Conservation (phyloP, 2,329 filamentous ascomycete species). For the Paraconiothyrium sp. region DNA sequence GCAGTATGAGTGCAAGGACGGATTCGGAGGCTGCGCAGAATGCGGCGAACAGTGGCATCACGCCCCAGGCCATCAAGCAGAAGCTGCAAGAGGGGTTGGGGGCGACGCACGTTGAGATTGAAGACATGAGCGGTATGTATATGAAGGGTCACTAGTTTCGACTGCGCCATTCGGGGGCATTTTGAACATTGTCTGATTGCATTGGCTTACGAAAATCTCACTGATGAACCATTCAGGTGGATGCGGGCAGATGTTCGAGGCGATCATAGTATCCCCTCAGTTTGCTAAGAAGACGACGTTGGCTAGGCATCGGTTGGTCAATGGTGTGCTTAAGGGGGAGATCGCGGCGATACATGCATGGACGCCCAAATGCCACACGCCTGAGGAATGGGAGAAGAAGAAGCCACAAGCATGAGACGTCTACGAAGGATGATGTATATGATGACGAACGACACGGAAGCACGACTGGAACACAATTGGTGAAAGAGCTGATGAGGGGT, state of each 20-base stretch:
- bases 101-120: conserved; percentile 84
- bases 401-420: conserved; percentile 46
- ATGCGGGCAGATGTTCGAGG: conserved; percentile 76
- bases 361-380: conserved; percentile 93
- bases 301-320: conserved; percentile 86
- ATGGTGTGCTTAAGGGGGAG: conserved; percentile 82
- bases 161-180: not conserved
- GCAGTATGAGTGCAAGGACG: conserved; percentile 56
- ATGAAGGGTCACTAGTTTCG: not conserved
- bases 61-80: conserved; percentile 73
- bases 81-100: conserved; percentile 76
- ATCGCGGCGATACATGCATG: conserved; percentile 93
- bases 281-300: conserved; percentile 71
- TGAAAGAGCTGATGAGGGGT: not conserved
- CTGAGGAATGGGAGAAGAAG: conserved; percentile 84
- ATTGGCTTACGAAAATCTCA: not conserved
- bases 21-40: conserved; percentile 60
- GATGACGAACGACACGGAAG: not conserved
- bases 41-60: conserved; percentile 69
- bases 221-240: conserved; percentile 61
- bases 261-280: conserved; percentile 68
- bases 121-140: conserved; percentile 85
- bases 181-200: not conserved
- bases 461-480: not conserved
- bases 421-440: not conserved